Evolutionary conservation across 768 basidiomycete genomes (phyloP).

Genomic region (Pseudohyphozyma bogoriensis): DNA sequence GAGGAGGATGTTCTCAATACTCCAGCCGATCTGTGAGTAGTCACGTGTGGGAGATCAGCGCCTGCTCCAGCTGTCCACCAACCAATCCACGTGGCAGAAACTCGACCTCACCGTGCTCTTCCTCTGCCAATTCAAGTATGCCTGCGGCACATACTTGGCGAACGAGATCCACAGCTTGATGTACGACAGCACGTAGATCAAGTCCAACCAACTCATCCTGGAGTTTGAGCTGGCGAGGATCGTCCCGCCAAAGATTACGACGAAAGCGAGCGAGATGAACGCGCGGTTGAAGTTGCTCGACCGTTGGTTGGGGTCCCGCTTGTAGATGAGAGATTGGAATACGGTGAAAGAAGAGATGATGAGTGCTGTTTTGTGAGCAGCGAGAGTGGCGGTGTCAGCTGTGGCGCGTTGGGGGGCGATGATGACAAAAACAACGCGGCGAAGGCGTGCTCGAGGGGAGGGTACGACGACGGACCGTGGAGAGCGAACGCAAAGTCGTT

Average conservation of each 20-base stretch:
- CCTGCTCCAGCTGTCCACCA: constrained; percentile 24
- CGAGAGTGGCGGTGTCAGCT: no score
- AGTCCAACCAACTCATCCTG: constrained; percentile 33
- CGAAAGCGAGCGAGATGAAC: constrained; percentile 14
- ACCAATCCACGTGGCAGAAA: no score
- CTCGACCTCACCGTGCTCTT: constrained; percentile 38
- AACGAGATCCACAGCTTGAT: constrained; percentile 39
- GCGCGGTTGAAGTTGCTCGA: constrained; percentile 24
- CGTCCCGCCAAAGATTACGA: constrained; percentile 7
- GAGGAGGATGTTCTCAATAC: constrained; percentile 36
- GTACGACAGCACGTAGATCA: constrained; percentile 34
- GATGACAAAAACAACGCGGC: no score
- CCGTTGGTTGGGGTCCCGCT: constrained; percentile 21
- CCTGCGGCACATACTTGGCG: constrained; percentile 42
- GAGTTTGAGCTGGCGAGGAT: constrained; percentile 27
- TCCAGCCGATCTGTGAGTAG: constrained; percentile 25
- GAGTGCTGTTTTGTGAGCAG: no score
- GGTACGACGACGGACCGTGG: no score
- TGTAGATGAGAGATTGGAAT: constrained; percentile 38
- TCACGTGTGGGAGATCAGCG: no score
- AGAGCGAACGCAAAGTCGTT: constrained; percentile 42
- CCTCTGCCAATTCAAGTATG: constrained; percentile 37
- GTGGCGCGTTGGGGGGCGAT: no score
- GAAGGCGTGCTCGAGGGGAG: no score
- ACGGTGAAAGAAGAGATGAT: constrained; percentile 36